Evolutionary conservation across 257 asterid genomes (phyloP).

Genomic region (Paulownia fortunei): DNA sequence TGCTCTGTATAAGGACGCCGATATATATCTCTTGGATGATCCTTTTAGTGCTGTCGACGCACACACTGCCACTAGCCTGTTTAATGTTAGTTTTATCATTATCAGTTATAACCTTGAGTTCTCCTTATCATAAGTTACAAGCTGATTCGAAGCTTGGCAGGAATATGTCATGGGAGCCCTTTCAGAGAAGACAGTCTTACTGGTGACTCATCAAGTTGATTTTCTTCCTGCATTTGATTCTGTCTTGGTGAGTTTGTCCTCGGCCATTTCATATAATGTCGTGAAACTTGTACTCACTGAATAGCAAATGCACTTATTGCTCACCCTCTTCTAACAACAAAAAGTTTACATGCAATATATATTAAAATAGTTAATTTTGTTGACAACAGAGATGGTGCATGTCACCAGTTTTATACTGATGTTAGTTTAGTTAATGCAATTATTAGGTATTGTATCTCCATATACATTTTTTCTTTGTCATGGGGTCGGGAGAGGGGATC

Average conservation of each 20-base stretch:
- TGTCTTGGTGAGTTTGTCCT: conserved; percentile 77
- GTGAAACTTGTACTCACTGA: no score
- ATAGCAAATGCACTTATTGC: no score
- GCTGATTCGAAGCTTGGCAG: conserved; percentile 46
- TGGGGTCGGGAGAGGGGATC: no score
- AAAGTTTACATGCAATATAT: no score
- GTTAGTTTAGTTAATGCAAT: no score
- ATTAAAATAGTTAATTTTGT: no score
- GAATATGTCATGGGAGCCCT: conserved; percentile 90
- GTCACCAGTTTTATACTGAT: no score
- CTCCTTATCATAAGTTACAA: background rate
- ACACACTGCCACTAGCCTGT: conserved; percentile 56
- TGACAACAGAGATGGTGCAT: no score
- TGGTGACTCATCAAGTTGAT: conserved; percentile 98
- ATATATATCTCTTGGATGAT: conserved; percentile 10
- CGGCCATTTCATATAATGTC: no score
- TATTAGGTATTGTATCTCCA: no score
- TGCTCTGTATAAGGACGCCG: conserved; percentile 1
- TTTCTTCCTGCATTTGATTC: conserved; percentile 90
- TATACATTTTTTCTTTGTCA: no score
- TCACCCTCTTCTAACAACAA: no score
- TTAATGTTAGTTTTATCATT: conserved; percentile 53
- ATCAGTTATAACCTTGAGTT: background rate
- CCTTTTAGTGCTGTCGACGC: conserved; percentile 22
- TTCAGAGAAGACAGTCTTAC: conserved; percentile 72